Evolutionary conservation across 768 basidiomycete genomes (phyloP), one percentile per base, ranked within the genome.

Genomic region (Rubroboletus pulcherrimus): DNA sequence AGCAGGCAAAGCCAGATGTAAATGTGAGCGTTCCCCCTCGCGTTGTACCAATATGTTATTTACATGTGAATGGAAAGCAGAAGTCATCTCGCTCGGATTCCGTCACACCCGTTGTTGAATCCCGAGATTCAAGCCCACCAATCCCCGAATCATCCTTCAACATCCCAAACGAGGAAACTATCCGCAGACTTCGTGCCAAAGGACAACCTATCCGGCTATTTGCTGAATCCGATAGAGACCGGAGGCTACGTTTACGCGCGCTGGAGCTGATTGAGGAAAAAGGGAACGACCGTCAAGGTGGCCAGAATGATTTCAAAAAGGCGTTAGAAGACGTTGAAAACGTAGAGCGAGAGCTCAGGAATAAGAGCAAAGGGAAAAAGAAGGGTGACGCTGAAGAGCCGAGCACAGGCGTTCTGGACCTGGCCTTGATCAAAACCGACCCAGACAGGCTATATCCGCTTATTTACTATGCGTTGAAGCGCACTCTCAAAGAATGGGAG

Each of bases 181-280:
- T 94, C 53, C 87, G 92, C 9, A 83, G 97, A 21, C 82, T 99
- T 14, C 86, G 97, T 44, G 77, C 82, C 26, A 96, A 97, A 68
- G 93, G 91, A 24, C 95, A 98, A 68, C 97, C 97, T 5, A 90
- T 98, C 58, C 84, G 93, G 30, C 76, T 99, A 9, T 99, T 99
- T 66, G 97, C 87, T 33, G 97, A 99, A 70, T 85, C 87, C 0
- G 97, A 99, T 75, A 93, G 94, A 75, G 97, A 98, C 29, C 81
- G 97, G 10, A 78, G 94, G 33, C 74, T 98, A 14, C 85, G 97
- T 14, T 75, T 99, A 14, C 84, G 97, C 49, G 96, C 97, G 1
- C 76, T 99, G 15, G 97, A 99, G 68, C 83, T 99, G 37, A 91
- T 98, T 53, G 97, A 99, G 66, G 92, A 94, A 73, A 89, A 87